phyloP scores from a whole-genome alignment of 2,329 filamentous ascomycete species.

The Fulvia fulva region DNA sequence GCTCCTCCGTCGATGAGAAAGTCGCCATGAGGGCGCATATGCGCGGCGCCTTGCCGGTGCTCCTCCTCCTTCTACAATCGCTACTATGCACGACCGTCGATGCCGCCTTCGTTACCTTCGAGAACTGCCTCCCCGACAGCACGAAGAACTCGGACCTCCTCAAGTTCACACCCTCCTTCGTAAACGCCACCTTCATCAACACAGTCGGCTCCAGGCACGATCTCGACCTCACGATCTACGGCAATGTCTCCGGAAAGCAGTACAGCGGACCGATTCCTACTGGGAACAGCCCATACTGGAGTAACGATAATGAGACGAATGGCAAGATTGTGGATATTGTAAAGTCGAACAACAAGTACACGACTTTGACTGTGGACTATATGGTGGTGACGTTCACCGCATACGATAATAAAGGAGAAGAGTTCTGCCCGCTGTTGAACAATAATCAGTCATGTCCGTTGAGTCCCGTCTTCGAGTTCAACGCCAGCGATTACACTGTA shows the following conservation, averaged over 20 bases:
- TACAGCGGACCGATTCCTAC: slow-evolving; percentile 56
- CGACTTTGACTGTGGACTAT: slow-evolving; percentile 69
- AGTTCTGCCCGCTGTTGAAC: slow-evolving; percentile 63
- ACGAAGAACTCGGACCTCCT: slow-evolving; percentile 60
- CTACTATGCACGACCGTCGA: slow-evolving; percentile 43
- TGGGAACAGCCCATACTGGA: slow-evolving; percentile 58
- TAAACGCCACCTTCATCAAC: slow-evolving; percentile 64
- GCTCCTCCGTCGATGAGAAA: slow-evolving; percentile 2
- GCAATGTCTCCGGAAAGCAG: slow-evolving; percentile 78
- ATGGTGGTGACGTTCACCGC: slow-evolving; percentile 75
- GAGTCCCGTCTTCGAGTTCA: slow-evolving; percentile 64
- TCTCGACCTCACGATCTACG: slow-evolving; percentile 77
- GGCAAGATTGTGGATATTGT: slow-evolving; percentile 75
- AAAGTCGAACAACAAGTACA: slow-evolving; percentile 60
- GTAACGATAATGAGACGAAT: slow-evolving; percentile 54
- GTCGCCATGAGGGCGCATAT: slow-evolving; percentile 16
- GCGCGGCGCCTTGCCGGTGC: slow-evolving; percentile 14
- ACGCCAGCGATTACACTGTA: slow-evolving; percentile 47
- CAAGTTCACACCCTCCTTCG: slow-evolving; percentile 73
- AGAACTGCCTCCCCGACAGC: slow-evolving; percentile 70
- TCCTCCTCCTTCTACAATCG: slow-evolving; percentile 33
- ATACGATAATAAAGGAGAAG: slow-evolving; percentile 48
- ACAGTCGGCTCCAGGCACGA: slow-evolving; percentile 59
- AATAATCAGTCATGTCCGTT: slow-evolving; percentile 66
- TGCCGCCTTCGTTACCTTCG: slow-evolving; percentile 69